A percentile compares a stretch with the other conserved stretches of the same genome.
Conservation (phyloP, 371 early-diverging fungal species). For the Quaeritorhiza haematococci region DNA sequence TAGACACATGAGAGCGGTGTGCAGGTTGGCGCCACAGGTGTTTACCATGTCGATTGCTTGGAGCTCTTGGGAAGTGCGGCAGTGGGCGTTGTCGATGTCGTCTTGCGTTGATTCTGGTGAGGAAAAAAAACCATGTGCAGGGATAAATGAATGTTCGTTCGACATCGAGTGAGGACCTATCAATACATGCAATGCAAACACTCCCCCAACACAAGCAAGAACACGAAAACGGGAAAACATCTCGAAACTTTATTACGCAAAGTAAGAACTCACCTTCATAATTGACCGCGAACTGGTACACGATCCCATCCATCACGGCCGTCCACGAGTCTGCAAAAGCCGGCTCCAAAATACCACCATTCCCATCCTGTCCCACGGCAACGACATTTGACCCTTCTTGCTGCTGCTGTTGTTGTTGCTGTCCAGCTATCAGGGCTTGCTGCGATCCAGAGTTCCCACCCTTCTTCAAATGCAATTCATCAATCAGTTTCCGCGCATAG, state of each 20-base stretch:
- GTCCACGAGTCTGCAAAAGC: neutral
- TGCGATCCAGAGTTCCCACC: neutral
- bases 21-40: conserved; percentile 20
- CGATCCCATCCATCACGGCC: conserved; percentile 28
- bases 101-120: conserved; percentile 19
- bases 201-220: neutral
- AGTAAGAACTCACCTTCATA: conserved; percentile 32
- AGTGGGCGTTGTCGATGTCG: conserved; percentile 16
- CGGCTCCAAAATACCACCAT: conserved; percentile 9
- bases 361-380: neutral
- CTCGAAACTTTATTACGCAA: neutral
- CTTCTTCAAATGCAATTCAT: conserved; percentile 36
- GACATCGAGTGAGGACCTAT: no score
- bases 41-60: conserved; percentile 32
- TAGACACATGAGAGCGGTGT: conserved; percentile 39
- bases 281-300: conserved; percentile 39
- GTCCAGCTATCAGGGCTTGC: neutral
- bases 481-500: conserved; percentile 36
- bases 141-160: neutral
- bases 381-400: neutral
- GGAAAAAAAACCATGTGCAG: neutral
- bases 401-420: neutral
- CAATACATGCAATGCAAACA: no score
- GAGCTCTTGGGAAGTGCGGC: conserved; percentile 36
- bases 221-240: neutral